A percentile compares a stretch with the other conserved stretches of the same genome.
Conservation (phyloP, 2,329 filamentous ascomycete species). For the Aplosporella prunicola region DNA sequence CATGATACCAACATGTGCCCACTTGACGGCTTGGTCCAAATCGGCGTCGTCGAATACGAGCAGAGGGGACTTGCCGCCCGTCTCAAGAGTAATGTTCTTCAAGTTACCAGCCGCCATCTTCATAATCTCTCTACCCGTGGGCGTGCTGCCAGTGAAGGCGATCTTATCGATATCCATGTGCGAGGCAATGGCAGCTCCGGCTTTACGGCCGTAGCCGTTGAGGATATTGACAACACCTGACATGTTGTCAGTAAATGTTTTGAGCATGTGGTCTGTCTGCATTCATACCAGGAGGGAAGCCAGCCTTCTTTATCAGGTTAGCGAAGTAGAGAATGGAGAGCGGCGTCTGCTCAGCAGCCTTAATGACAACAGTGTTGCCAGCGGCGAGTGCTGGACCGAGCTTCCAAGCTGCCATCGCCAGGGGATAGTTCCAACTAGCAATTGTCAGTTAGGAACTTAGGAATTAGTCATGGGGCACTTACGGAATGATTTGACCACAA, state of each 20-base stretch:
- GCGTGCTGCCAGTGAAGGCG: conserved; percentile 52
- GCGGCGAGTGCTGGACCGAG: conserved; percentile 49
- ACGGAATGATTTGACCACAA: conserved; percentile 28
- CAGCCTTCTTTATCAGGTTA: conserved; percentile 39
- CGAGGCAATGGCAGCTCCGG: conserved; percentile 49
- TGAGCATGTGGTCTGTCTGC: too few relatives aligned
- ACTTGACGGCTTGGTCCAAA: conserved; percentile 31
- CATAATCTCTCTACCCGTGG: conserved; percentile 51
- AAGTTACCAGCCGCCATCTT: conserved; percentile 45
- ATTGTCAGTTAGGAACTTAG: background rate
- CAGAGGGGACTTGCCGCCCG: conserved; percentile 53
- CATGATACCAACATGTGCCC: conserved; percentile 35
- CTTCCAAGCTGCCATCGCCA: conserved; percentile 43
- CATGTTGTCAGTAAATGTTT: conserved; percentile 1
- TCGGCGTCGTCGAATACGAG: conserved; percentile 48
- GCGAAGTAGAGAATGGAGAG: conserved; percentile 50
- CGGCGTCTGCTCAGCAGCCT: conserved; percentile 48
- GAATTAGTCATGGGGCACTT: background rate
- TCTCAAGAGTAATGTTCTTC: conserved; percentile 51
- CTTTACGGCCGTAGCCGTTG: conserved; percentile 45
- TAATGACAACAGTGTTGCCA: conserved; percentile 47
- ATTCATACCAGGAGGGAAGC: conserved; percentile 42
- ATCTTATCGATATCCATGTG: conserved; percentile 54
- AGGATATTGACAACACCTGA: conserved; percentile 51
- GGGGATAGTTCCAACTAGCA: conserved; percentile 39